Base-by-base conservation (phyloP, 331 rosid genomes). In the Telfairia occidentalis region DNA sequence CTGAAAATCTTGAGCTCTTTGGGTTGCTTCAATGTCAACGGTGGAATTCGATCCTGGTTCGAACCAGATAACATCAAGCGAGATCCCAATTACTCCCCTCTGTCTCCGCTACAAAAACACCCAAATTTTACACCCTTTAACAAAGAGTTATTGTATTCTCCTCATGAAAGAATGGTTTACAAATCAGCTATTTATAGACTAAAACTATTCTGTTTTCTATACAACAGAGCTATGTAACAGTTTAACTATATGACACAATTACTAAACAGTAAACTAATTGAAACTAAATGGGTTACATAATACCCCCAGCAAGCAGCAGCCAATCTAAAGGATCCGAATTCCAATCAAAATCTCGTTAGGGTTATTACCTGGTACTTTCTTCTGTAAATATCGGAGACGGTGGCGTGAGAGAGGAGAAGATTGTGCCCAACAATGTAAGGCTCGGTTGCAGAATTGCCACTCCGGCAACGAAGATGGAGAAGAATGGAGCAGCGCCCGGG, bases 1-100 rank as follows among this genome's bases (percentile, higher is more conserved):
- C 86, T 92, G 97, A 90, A 95, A 92, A 71, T 92, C 99, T 75
- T 88, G 96, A 52, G 99, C 99, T 85, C 96, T 79, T 52, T 92
- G 81, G 43, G 99, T 64, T 21, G 97, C 99, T 55, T 85, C 85
- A 76, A 89, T 85, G 78, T 92, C 91, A 35, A 82, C 81, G 70
- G 83, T 73, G 45, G 89, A 77, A 84, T 92, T 92, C 75, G 90
- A 76, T 71, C 11, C 84, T 26, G 99, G 89, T 72, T 78, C 89
- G 65, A 34, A 95, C 99, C 99, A 95, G 7, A 90, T 90, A 76
- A 90, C 99, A 83, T 92, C 90, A 52, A 90, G 86, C 59, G 99
- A 86, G 45, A 87, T 79, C 76, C 99, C 99, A 50, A 95, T 64
- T 50, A 86, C 83, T 80, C 99, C 99, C 34, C 77, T 67, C 43